phyloP scores from a whole-genome alignment of 345 rosid species.

The Microcos paniculata region DNA sequence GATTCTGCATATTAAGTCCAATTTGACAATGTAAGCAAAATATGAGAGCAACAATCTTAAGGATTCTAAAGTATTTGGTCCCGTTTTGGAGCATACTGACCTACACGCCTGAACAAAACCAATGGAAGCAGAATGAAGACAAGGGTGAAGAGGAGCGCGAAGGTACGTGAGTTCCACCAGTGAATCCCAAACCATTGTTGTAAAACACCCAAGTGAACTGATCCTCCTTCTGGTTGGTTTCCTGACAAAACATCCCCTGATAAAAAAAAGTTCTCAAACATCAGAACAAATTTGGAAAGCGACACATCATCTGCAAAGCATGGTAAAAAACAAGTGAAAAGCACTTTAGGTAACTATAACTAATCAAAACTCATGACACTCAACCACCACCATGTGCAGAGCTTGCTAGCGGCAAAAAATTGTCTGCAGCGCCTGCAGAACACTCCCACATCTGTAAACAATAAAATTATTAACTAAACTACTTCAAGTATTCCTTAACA shows the following conservation, averaged over 20 bases:
- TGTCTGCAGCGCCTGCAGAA: too few species aligned
- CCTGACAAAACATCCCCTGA: slow-evolving; percentile 88
- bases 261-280: neutral
- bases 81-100: slow-evolving; percentile 32
- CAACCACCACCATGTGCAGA: too few species aligned
- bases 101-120: slow-evolving; percentile 56
- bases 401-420: too few species aligned
- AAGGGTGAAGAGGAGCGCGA: slow-evolving; percentile 53
- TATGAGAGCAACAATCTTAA: neutral
- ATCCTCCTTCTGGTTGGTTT: slow-evolving; percentile 51
- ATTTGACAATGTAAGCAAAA: slow-evolving; percentile 10
- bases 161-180: slow-evolving; percentile 83
- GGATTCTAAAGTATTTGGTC: too few species aligned
- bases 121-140: slow-evolving; percentile 66
- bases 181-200: slow-evolving; percentile 86
- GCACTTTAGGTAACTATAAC: too few species aligned
- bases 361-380: too few species aligned
- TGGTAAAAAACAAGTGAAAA: too few species aligned
- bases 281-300: neutral
- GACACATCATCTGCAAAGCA: neutral
- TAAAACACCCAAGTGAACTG: slow-evolving; percentile 69
- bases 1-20: slow-evolving; percentile 48
- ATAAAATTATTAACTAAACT: neutral
- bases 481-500: neutral
- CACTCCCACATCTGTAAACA: too few species aligned